Evolutionary conservation across 2,329 filamentous ascomycete genomes (phyloP), one percentile per base, ranked within the genome.

Genomic region (Tolypocladium cylindrosporum): DNA sequence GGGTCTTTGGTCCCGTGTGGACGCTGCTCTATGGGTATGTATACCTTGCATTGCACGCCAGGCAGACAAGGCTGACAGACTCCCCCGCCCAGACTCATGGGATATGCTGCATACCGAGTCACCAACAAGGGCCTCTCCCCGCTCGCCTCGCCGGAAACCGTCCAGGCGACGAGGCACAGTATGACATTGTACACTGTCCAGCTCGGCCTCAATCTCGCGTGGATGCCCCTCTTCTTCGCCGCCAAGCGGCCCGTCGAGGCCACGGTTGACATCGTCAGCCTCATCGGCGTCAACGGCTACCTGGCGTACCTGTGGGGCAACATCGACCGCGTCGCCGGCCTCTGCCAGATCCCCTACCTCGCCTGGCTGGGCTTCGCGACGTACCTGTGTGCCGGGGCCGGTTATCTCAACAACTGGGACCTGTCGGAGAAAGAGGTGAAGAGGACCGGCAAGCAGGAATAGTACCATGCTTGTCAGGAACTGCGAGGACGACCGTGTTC

Each of bases 141-240:
- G n/a, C 68, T 79, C 43, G 71, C 80, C 42, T 76, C 79, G 41
- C 75, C 80, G 37, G 71, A 74, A 43, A 82, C 81, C n/a, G 78
- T 83, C 54, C 72, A 76, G 41, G 74, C 83, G 57, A 84, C 88
- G 56, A 82, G 83, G 69, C 79, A 85, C 63, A 88, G 86, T 63
- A 87, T 90, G 59, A 90, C 88, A 0, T 80, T 97, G 37, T 97
- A 96, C 77, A 89, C 89, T 2, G 78, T 91, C 60, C 92, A 97
- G 74, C 85, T 97, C 8, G 89, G 81, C 13, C 79, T 97, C 55
- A 97, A 97, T 71, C 77, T 96, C 37, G 72, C 87, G 57, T 97
- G 90, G 90, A 97, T 91, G 83, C 93, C 93, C 14, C 81, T 97
- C 13, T 97, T 97, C 81, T 97, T 96, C 69, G 81, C 83, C n/a